Conservation (phyloP, 23 red algal species). For the Gracilaria domingensis region DNA sequence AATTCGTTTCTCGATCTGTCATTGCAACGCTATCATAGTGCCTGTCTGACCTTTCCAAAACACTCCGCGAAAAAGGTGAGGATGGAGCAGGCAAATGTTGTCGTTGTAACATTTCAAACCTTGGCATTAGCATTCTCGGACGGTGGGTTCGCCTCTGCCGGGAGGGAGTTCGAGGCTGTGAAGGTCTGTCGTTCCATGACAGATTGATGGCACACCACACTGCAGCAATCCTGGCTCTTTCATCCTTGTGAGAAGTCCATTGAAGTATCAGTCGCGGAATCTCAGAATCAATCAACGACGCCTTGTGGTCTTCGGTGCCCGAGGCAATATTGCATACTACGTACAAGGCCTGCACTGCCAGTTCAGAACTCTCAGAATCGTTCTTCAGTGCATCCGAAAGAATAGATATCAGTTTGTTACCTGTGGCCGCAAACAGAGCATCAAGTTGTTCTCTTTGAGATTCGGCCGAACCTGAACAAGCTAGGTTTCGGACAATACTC, state of each 20-base stretch:
- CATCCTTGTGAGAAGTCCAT: slow-evolving; percentile 65
- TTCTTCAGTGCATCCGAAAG: slow-evolving; percentile 40
- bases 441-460: slow-evolving; percentile 64
- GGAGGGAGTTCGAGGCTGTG: neutral
- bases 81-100: slow-evolving; percentile 62
- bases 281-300: slow-evolving; percentile 46
- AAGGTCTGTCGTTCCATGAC: slow-evolving; percentile 57
- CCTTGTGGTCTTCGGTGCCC: slow-evolving; percentile 73
- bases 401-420: slow-evolving; percentile 48
- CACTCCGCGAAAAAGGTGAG: slow-evolving; percentile 32
- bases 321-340: slow-evolving; percentile 83
- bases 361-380: slow-evolving; percentile 34
- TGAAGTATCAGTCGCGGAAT: slow-evolving; percentile 61
- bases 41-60: slow-evolving; percentile 35
- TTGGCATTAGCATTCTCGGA: slow-evolving; percentile 6
- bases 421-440: slow-evolving; percentile 57
- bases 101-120: slow-evolving; percentile 30
- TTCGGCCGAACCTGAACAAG: slow-evolving; percentile 53
- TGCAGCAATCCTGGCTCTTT: slow-evolving; percentile 69
- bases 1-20: neutral
- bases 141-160: slow-evolving; percentile 13
- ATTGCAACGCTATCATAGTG: neutral
- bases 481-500: slow-evolving; percentile 71
- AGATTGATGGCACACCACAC: slow-evolving; percentile 77
- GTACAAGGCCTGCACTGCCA: slow-evolving; percentile 71